Conservation (phyloP, 176 grass and related monocot genomes). For the Thalia dealbata region DNA sequence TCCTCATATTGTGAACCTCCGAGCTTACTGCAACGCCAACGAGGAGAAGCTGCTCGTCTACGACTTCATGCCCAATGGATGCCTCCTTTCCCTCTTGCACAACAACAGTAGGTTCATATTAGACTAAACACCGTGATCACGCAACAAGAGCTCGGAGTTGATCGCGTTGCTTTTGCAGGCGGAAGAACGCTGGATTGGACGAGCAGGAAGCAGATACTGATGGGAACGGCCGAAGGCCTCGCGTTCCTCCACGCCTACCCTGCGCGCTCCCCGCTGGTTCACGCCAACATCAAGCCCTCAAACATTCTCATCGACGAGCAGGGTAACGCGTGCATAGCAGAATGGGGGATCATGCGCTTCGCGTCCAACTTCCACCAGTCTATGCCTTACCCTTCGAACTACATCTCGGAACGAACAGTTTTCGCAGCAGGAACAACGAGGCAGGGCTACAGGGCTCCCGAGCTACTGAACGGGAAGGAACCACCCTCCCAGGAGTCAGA, state of each 20-base stretch:
- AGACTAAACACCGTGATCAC: not conserved
- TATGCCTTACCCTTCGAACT: slow-evolving; percentile 20
- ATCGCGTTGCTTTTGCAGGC: not conserved
- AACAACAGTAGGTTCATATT: slow-evolving; percentile 13
- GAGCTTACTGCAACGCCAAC: slow-evolving; percentile 53
- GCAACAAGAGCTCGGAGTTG: too few relatives aligned
- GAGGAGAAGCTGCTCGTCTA: slow-evolving; percentile 63
- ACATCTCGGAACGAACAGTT: slow-evolving; percentile 16
- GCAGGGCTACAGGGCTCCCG: slow-evolving; percentile 53
- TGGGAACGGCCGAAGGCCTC: slow-evolving; percentile 42
- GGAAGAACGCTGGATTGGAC: slow-evolving; percentile 34
- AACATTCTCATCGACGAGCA: slow-evolving; percentile 71
- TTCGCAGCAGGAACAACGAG: slow-evolving; percentile 11
- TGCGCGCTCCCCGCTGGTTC: slow-evolving; percentile 35
- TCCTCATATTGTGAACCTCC: slow-evolving; percentile 50
- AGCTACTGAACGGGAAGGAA: slow-evolving; percentile 26
- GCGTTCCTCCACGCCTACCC: slow-evolving; percentile 63
- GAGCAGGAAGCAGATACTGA: slow-evolving; percentile 39
- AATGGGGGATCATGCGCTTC: slow-evolving; percentile 60
- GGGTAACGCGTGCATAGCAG: slow-evolving; percentile 49
- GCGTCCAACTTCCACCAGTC: slow-evolving; percentile 31
- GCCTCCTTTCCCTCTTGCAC: slow-evolving; percentile 46
- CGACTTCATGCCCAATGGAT: slow-evolving; percentile 53
- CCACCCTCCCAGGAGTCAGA: slow-evolving; percentile 50
- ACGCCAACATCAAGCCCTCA: slow-evolving; percentile 69